phyloP scores from a whole-genome alignment of 1,284 basidiomycete species.

The Coniferiporia weirii region DNA sequence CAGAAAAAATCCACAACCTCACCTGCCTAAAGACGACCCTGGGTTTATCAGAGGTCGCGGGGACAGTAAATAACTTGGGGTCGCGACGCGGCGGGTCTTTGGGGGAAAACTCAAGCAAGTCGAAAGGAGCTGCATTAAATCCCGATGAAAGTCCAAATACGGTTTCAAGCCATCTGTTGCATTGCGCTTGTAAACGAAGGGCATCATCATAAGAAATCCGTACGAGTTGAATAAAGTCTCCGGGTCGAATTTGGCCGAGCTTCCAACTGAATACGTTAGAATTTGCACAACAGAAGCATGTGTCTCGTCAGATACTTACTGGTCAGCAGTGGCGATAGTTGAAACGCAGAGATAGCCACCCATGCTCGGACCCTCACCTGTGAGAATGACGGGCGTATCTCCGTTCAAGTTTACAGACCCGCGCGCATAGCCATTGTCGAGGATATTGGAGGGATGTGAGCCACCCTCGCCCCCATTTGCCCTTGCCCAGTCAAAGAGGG shows the following conservation, averaged over 20 bases:
- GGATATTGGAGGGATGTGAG: slow-evolving; percentile 66
- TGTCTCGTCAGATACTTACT: slow-evolving; percentile 31
- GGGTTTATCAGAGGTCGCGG: slow-evolving; percentile 23
- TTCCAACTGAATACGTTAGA: slow-evolving; percentile 46
- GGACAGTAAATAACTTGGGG: slow-evolving; percentile 33
- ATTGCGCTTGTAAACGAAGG: slow-evolving; percentile 24
- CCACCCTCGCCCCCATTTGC: slow-evolving; percentile 64
- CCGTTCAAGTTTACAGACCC: slow-evolving; percentile 65
- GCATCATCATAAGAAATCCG: slow-evolving; percentile 41
- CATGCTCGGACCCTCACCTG: slow-evolving; percentile 61
- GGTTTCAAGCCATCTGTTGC: slow-evolving; percentile 30
- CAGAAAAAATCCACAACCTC: not conserved
- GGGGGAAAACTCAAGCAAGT: slow-evolving; percentile 13
- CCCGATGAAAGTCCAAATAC: slow-evolving; percentile 20
- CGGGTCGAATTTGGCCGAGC: slow-evolving; percentile 54
- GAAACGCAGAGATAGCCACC: slow-evolving; percentile 57
- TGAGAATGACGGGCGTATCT: slow-evolving; percentile 66
- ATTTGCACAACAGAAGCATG: not conserved
- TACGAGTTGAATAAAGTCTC: slow-evolving; percentile 44
- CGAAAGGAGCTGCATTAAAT: slow-evolving; percentile 7
- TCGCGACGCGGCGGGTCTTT: slow-evolving; percentile 20
- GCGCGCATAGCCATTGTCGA: slow-evolving; percentile 62
- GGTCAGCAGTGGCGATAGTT: slow-evolving; percentile 45
- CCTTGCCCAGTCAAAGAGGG: slow-evolving; percentile 55
- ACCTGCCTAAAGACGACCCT: slow-evolving; percentile 43